These are phyloP conservation scores for Leptographium procerum DNA, from an alignment of 2,329 filamentous ascomycete genomes.

Conservation along the genomic window DNA sequence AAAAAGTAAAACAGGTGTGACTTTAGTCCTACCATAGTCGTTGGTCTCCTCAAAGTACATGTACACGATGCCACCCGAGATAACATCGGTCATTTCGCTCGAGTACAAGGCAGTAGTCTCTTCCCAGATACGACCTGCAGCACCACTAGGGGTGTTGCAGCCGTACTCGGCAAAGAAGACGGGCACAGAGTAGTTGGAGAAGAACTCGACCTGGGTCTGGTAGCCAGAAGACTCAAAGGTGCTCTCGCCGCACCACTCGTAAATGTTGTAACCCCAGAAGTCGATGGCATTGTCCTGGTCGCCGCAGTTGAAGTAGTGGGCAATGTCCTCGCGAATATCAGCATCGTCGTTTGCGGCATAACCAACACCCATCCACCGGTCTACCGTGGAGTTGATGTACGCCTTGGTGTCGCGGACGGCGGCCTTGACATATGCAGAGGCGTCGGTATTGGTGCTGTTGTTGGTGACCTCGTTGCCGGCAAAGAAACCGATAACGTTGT, in stretches of 20 bases:
- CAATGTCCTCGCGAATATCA: conserved; percentile 68
- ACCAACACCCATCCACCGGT: conserved; percentile 75
- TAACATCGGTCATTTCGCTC: conserved; percentile 69
- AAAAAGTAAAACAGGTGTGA: not conserved
- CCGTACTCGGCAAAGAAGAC: conserved; percentile 99
- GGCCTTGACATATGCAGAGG: conserved; percentile 93
- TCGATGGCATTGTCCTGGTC: conserved; percentile 58
- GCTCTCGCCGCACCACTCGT: conserved; percentile 94
- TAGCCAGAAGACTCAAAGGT: conserved; percentile 69
- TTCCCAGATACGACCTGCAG: conserved; percentile 63
- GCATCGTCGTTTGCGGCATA: conserved; percentile 94
- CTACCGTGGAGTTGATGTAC: conserved; percentile 73
- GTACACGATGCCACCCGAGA: conserved; percentile 96
- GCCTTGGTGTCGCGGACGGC: conserved; percentile 92
- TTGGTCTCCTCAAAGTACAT: conserved; percentile 94
- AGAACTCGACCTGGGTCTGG: conserved; percentile 72
- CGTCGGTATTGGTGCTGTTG: conserved; percentile 73
- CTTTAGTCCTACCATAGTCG: conserved; percentile 65
- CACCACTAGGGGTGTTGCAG: conserved; percentile 60
- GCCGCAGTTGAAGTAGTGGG: conserved; percentile 92
- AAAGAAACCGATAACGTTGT: conserved; percentile 94
- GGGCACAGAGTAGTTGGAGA: conserved; percentile 78
- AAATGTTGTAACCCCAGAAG: conserved; percentile 99
- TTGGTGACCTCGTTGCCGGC: conserved; percentile 97
- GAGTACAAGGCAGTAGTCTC: conserved; percentile 78